Evolutionary conservation across 306 rosid species (phyloP).

Genomic region (Trifolium repens): DNA sequence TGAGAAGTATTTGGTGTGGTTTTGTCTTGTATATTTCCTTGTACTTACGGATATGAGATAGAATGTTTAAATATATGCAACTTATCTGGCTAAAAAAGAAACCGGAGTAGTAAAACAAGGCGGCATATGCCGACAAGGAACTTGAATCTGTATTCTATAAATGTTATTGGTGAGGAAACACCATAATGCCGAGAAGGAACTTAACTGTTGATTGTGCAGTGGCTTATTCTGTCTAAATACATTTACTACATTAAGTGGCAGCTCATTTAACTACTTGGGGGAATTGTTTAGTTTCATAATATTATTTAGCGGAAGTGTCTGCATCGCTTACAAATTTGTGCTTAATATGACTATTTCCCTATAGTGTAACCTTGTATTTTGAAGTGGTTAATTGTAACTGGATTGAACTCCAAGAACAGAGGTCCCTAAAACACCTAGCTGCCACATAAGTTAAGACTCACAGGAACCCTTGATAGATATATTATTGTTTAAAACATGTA

Average conservation of each 20-base stretch:
- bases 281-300: conserved; percentile 9
- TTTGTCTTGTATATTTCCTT: conserved; percentile 18
- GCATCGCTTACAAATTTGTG: conserved; percentile 3
- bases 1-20: conserved; percentile 27
- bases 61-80: conserved; percentile 7
- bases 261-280: background rate
- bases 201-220: background rate
- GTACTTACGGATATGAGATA: conserved; percentile 11
- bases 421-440: conserved; percentile 20
- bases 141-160: conserved; percentile 22
- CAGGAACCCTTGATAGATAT: background rate
- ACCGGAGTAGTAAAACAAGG: background rate
- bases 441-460: conserved; percentile 21
- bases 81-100: conserved; percentile 28
- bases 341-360: background rate
- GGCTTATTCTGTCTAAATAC: background rate
- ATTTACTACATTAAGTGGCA: background rate
- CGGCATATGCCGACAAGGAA: background rate
- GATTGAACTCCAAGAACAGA: background rate
- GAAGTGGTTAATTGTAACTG: conserved; percentile 20
- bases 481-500: conserved; percentile 7
- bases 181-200: background rate
- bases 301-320: conserved; percentile 1
- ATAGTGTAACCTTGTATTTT: conserved; percentile 13
- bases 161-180: conserved; percentile 5